A percentile compares a stretch with the other conserved stretches of the same genome.
Conservation (phyloP, 2,329 filamentous ascomycete species). For the Ascochyta pisi region DNA sequence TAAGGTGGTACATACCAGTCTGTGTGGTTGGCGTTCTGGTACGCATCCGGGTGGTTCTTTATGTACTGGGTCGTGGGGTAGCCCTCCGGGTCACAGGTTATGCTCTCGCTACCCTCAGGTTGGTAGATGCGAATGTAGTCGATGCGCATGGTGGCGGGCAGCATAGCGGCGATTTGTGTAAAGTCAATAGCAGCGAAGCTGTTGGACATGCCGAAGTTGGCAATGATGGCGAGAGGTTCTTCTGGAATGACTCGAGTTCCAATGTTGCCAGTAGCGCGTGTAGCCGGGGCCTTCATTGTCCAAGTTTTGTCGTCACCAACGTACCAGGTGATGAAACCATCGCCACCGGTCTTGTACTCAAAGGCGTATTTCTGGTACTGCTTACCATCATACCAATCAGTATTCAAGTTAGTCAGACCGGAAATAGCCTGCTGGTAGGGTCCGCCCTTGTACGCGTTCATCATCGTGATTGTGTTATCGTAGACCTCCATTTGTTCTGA, state of each 20-base stretch:
- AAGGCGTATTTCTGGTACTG: slow-evolving; percentile 64
- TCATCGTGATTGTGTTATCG: slow-evolving; percentile 59
- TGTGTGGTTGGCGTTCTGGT: slow-evolving; percentile 69
- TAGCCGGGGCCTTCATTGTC: slow-evolving; percentile 65
- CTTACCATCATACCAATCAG: slow-evolving; percentile 63
- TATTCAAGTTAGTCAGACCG: slow-evolving; percentile 62
- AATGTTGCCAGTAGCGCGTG: slow-evolving; percentile 74
- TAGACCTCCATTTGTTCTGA: slow-evolving; percentile 70
- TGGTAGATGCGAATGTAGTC: slow-evolving; percentile 77
- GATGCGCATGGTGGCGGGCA: slow-evolving; percentile 71
- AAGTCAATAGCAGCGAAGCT: slow-evolving; percentile 69
- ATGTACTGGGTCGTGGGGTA: slow-evolving; percentile 75
- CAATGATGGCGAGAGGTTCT: slow-evolving; percentile 71
- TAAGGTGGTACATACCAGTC: slow-evolving; percentile 58
- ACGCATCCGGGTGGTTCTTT: slow-evolving; percentile 64
- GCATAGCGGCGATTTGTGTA: slow-evolving; percentile 59
- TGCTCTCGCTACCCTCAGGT: slow-evolving; percentile 61
- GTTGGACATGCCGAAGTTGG: slow-evolving; percentile 74
- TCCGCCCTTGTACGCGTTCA: slow-evolving; percentile 63
- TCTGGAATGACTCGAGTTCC: slow-evolving; percentile 69
- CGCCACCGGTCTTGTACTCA: slow-evolving; percentile 62
- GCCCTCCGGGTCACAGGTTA: slow-evolving; percentile 72
- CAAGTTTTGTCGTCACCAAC: slow-evolving; percentile 70
- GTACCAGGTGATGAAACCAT: slow-evolving; percentile 72
- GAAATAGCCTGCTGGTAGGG: slow-evolving; percentile 64